Percentiles rank a stretch among this genome's conserved stretches.
Evolutionary conservation across 2,329 filamentous ascomycete species (phyloP).

Genomic region (Diaporthe ampelina): DNA sequence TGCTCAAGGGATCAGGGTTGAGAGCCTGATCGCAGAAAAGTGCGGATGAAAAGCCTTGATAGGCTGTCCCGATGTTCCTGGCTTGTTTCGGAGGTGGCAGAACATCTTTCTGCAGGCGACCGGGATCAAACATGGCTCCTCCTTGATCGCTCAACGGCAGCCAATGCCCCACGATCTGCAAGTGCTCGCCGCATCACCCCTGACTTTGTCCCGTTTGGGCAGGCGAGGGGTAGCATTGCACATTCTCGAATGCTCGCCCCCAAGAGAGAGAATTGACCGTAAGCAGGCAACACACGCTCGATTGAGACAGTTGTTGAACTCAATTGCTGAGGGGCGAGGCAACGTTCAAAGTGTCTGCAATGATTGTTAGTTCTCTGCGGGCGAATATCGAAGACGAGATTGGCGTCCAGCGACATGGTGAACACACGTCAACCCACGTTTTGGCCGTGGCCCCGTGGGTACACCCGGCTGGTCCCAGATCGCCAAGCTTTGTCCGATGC

Average conservation of each 20-base stretch:
- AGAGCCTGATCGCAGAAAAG: constrained; percentile 42
- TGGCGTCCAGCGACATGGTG: not conserved
- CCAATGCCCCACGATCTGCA: constrained; percentile 39
- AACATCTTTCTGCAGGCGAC: constrained; percentile 43
- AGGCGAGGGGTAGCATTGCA: constrained; percentile 34
- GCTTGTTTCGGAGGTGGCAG: constrained; percentile 53
- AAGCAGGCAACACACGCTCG: constrained; percentile 7
- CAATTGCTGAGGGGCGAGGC: not conserved
- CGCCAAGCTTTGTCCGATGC: constrained; percentile 35
- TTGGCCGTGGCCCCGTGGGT: constrained; percentile 3
- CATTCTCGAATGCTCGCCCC: constrained; percentile 18
- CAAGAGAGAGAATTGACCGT: not conserved
- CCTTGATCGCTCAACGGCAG: constrained; percentile 35
- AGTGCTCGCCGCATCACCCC: constrained; percentile 41
- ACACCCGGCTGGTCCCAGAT: not conserved
- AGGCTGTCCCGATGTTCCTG: constrained; percentile 47
- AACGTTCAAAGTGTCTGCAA: not conserved
- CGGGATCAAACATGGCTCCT: constrained; percentile 30
- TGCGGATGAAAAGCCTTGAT: constrained; percentile 46
- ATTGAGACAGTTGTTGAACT: constrained; percentile 9
- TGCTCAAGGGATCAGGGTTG: constrained; percentile 49
- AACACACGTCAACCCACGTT: not conserved
- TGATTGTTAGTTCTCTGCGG: not conserved
- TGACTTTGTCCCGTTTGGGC: constrained; percentile 42
- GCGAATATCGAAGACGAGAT: not conserved